Evolutionary conservation across 306 rosid species (phyloP), one percentile per base, ranked within the genome.

Genomic region (Inga leiocalycina): DNA sequence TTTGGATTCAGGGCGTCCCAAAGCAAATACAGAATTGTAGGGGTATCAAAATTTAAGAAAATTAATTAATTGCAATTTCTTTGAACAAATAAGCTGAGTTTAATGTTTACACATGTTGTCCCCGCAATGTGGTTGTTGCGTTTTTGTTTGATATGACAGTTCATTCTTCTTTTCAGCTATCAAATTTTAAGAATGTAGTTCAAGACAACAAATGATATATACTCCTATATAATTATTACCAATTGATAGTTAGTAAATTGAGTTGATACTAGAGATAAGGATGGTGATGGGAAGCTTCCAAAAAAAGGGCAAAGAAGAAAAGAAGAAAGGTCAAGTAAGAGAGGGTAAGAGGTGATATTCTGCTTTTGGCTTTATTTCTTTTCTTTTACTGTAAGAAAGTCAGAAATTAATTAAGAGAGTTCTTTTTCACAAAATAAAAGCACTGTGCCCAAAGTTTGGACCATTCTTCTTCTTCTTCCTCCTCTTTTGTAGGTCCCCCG

Each of bases 211-310:
- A 10, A 19, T 3, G 9, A 22, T 20, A 6, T 52, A 52, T 59
- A 22, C 24, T 57, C 30, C 64, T n/a, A 57, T 57, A 57, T 20
- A 57, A 19, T 8, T 6, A n/a, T 9, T 59, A 59, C 15, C 66
- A 22, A 16, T 17, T 52, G 59, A 51, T 54, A 11, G 54, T 48
- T 48, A 51, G 57, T n/a, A 57, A 57, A 24, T 27, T 62, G 14
- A 75, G 89, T 62, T 62, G 35, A 27, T 10, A 83, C 49, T 27
- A 81, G 7, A 76, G 52, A 80, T 65, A 74, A 54, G 84, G 83
- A 80, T 81, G 92, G 87, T 87, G 88, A 86, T 77, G 87, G 90
- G 94, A 95, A 90, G 88, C 93, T 91, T 93, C 97, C 95, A 88
- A 93, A 92, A 92, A 90, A 91, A 91, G 69, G 75, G 24, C 10